These are phyloP conservation scores for Penicillium sp. DNA, from an alignment of 2,329 filamentous ascomycete species.

Conservation along the genomic window DNA sequence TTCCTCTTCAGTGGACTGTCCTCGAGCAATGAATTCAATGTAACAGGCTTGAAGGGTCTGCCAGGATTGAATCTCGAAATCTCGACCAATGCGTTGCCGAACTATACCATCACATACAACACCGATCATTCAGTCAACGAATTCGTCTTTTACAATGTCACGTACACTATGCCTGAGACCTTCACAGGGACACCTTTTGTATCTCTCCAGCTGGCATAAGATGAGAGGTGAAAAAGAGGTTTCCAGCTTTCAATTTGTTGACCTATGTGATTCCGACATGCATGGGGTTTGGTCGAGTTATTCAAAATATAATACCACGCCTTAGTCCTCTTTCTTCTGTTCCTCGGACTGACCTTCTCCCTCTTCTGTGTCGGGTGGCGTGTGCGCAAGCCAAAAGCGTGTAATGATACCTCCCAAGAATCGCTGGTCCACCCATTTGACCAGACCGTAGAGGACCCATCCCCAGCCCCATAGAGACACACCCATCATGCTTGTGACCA, in stretches of 20 bases:
- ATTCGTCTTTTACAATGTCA: slow-evolving; percentile 20
- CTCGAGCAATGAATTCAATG: slow-evolving; percentile 50
- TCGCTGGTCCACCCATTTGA: slow-evolving; percentile 27
- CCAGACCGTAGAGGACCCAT: slow-evolving; percentile 30
- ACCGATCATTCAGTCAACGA: slow-evolving; percentile 19
- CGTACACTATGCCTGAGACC: slow-evolving; percentile 17
- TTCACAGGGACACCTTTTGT: slow-evolving; percentile 14
- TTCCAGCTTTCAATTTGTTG: neutral
- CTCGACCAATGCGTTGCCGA: slow-evolving; percentile 9
- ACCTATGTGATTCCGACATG: neutral
- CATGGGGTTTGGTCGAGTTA: too few species aligned
- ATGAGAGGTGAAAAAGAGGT: neutral
- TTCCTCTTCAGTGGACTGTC: slow-evolving; percentile 18
- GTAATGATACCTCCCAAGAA: slow-evolving; percentile 29
- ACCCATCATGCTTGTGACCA: slow-evolving; percentile 32
- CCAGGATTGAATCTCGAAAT: slow-evolving; percentile 14
- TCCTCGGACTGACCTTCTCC: neutral
- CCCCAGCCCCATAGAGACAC: slow-evolving; percentile 34
- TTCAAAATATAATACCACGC: too few species aligned
- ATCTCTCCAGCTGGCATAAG: slow-evolving; percentile 6
- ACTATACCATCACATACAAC: slow-evolving; percentile 17
- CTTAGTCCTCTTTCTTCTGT: slow-evolving; percentile 1
- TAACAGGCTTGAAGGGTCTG: slow-evolving; percentile 17
- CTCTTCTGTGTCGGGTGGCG: neutral
- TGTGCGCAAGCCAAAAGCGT: slow-evolving; percentile 24